Evolutionary conservation across 2,329 filamentous ascomycete species (phyloP), one percentile per base, ranked within the genome.

Genomic region (Escovopsis sp.): DNA sequence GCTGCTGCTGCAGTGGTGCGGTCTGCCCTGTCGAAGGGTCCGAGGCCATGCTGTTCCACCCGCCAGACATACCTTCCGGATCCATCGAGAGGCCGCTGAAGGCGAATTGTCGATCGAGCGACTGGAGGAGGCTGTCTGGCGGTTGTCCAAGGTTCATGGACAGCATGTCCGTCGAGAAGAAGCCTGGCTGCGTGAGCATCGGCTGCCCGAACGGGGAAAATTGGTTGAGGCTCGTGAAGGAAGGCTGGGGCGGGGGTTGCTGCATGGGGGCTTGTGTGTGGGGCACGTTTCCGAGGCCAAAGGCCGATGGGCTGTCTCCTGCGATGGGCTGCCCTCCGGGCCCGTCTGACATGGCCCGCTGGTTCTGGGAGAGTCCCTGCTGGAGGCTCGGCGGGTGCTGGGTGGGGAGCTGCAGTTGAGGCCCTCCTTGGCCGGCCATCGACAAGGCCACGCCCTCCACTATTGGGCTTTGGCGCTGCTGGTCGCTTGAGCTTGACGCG

Each of bases 101-200:
- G 2, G 85, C 76, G 42, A 86, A 72, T 48, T 85, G 79, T 3
- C 79, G 68, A 46, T 87, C 80, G 12, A 88, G 68, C 40, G 82
- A 75, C 9, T 78, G 75, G 18, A 85, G 59, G 35, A 75, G 65
- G 3, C 60, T 60, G 39, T 63, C 58, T 15, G 57, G 54, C 38
- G 63, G 64, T 46, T 65, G 66, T 16, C 58, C 56, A 13, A 76
- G 56, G 4, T 63, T 62, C 41, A 72, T 55, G 5, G 61, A 53
- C n/a, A 75, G 61, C 27, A 78, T 50, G 48, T 75, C 62, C 34
- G 63, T 58, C 8, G 68, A 55, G 45, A 66, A 72, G 38, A 68
- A 63, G 18, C 51, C 48, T 34, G 50, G 50, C 27, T 49, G 54
- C 28, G 53, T 56, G 28, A 55, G 56, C 27, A 52, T 49, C 36